A percentile compares a stretch with the other conserved stretches of the same genome.
phyloP scores from a whole-genome alignment of 2,329 filamentous ascomycete genomes.

The Penicillium sp. region DNA sequence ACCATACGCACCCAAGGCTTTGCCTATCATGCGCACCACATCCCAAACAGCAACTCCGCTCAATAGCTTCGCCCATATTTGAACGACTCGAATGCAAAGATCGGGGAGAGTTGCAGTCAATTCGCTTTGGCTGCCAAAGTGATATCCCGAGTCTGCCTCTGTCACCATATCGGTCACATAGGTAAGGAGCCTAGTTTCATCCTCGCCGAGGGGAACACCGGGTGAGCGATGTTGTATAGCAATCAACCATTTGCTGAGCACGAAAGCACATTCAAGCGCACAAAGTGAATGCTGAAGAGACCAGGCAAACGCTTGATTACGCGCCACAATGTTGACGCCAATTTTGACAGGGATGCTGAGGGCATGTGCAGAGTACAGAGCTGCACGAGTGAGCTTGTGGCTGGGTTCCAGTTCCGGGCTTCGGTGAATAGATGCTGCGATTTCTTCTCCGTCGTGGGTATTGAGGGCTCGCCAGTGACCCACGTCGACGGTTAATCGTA shows the following conservation, averaged over 20 bases:
- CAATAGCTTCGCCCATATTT: slow-evolving; percentile 34
- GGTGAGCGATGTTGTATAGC: neutral
- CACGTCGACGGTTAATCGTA: slow-evolving; percentile 45
- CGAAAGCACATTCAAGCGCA: slow-evolving; percentile 29
- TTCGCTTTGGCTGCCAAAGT: neutral
- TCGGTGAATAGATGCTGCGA: slow-evolving; percentile 44
- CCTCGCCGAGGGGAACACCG: neutral
- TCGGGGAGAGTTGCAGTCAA: neutral
- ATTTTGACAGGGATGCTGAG: slow-evolving; percentile 55
- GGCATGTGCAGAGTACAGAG: slow-evolving; percentile 68
- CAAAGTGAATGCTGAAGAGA: slow-evolving; percentile 25
- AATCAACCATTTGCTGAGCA: slow-evolving; percentile 41
- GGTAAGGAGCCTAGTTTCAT: neutral
- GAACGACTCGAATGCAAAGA: slow-evolving; percentile 16
- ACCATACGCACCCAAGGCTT: slow-evolving; percentile 8
- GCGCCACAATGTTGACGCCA: slow-evolving; percentile 21
- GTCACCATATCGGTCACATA: neutral
- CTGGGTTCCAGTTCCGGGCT: slow-evolving; percentile 51
- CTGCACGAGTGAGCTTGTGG: slow-evolving; percentile 60
- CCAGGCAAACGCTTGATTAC: slow-evolving; percentile 23
- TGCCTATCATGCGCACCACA: slow-evolving; percentile 16
- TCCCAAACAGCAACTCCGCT: slow-evolving; percentile 47
- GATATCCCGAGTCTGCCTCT: neutral
- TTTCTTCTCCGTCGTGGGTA: slow-evolving; percentile 62
- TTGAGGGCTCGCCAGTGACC: slow-evolving; percentile 56